Base-by-base conservation (phyloP, 2,329 filamentous ascomycete species). In the Botrytis tulipae region DNA sequence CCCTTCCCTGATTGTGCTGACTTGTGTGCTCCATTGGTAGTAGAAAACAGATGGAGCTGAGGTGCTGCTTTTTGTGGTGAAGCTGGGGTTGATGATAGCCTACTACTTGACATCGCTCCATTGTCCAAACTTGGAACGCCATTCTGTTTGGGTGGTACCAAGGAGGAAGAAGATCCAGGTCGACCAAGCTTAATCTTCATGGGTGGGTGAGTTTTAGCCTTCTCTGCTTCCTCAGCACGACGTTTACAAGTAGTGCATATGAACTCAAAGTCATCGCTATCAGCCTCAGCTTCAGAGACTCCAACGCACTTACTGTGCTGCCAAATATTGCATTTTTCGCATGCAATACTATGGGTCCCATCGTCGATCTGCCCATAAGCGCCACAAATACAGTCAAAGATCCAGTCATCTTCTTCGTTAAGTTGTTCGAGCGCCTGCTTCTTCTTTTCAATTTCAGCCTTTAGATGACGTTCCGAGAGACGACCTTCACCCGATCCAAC, bases 291-390 rank as follows among this genome's bases (percentile, higher is more conserved):
- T 78, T 97, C 89, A 63, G 88, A 88, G 76, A 98, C 92, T 59
- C 91, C 92, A 74, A 97, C 88, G 80, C 96, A 99, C 79, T 92
- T 93, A 85, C 94, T 97, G 81, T 99, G 96, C 81, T 98, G 95
- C 96, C 96, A 99, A 66, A 97, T 91, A 80, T 92, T 97, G 85
- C 96, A 99, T 77, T 87, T 91, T 80, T 99, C 96, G 83, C 96
- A 99, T 42, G 95, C 93, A 76, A 99, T 91, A 81, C 94, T 97
- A 81, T 97, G 95, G 12, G 93, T 92, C 51, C 96, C 96, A 81
- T 98, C 96, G 79, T 99, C 96, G 74, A 98, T 93, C 78, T 97
- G 92, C 35, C 96, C 96, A 82, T 97, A 91, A 35, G 94, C 87
- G 40, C 95, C 95, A 81, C 96, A 99, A 40, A 93, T 88, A 81